Conservation (phyloP, 306 rosid genomes). For the Sphenostylis stenocarpa region DNA sequence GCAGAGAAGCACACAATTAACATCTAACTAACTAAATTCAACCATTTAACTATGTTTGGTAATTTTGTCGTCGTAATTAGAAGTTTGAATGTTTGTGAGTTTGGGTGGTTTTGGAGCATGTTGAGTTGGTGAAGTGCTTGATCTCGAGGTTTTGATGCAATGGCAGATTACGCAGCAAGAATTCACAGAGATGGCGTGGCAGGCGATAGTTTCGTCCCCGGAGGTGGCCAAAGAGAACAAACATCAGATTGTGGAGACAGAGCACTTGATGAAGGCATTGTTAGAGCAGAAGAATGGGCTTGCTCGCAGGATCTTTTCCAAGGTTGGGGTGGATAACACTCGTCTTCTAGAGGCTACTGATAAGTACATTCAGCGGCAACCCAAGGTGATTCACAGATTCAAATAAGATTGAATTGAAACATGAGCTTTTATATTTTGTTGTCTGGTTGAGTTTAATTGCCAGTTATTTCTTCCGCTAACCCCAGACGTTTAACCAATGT, state of each 20-base stretch:
- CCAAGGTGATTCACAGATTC: slow-evolving; percentile 61
- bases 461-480: neutral
- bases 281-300: slow-evolving; percentile 97
- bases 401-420: slow-evolving; percentile 24
- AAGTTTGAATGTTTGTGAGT: neutral
- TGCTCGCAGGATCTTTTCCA: slow-evolving; percentile 91
- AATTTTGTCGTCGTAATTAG: neutral
- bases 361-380: slow-evolving; percentile 88
- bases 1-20: neutral
- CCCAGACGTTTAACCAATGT: slow-evolving; percentile 18
- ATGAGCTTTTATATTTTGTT: slow-evolving; percentile 18
- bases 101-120: slow-evolving; percentile 26
- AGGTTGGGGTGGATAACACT: slow-evolving; percentile 81
- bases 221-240: slow-evolving; percentile 97
- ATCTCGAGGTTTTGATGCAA: slow-evolving; percentile 38
- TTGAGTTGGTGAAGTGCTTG: slow-evolving; percentile 15
- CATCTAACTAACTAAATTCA: slow-evolving; percentile 16
- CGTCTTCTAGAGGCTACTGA: slow-evolving; percentile 90
- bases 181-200: slow-evolving; percentile 99
- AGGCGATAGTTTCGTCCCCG: slow-evolving; percentile 85
- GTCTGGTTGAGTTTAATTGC: neutral
- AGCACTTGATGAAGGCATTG: slow-evolving; percentile 90
- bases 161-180: slow-evolving; percentile 93
- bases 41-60: neutral
- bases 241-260: slow-evolving; percentile 99